Percentiles rank a stretch among this genome's conserved stretches.
These are phyloP conservation scores for Ensete ventricosum DNA, from an alignment of 176 grass and related monocot genomes.

Conservation along the genomic window DNA sequence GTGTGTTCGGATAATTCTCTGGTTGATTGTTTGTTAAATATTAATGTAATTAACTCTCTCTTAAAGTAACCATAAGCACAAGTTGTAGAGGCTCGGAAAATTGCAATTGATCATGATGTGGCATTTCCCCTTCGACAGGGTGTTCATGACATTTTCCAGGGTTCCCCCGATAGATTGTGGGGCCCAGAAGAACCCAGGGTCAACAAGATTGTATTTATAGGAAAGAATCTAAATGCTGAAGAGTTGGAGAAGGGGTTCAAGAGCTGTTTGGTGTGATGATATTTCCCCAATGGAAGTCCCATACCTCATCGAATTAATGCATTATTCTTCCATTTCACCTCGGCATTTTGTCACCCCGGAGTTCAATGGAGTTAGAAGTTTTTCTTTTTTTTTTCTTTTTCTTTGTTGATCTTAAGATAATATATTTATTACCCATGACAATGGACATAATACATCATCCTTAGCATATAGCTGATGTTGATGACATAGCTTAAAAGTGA, in stretches of 20 bases:
- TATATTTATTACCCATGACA: background rate
- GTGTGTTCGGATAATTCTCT: conserved; percentile 25
- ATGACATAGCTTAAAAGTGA: background rate
- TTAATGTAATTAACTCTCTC: background rate
- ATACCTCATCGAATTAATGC: background rate
- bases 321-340: background rate
- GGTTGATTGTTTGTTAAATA: background rate
- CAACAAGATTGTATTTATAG: conserved; percentile 99
- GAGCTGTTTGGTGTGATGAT: conserved; percentile 46
- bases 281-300: background rate
- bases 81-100: too few species aligned
- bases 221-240: conserved; percentile 68
- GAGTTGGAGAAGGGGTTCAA: conserved; percentile 93
- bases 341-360: background rate
- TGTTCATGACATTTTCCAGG: conserved; percentile 98
- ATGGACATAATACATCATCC: background rate
- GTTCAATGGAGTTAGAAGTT: background rate
- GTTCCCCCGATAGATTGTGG: conserved; percentile 90
- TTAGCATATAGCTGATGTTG: background rate
- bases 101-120: too few species aligned
- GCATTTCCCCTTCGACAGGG: conserved; percentile 28
- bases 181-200: conserved; percentile 55
- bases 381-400: background rate
- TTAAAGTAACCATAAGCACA: background rate
- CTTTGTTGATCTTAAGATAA: background rate